phyloP scores from a whole-genome alignment of 1,139 yeast species.

The Ashbya aceris region DNA sequence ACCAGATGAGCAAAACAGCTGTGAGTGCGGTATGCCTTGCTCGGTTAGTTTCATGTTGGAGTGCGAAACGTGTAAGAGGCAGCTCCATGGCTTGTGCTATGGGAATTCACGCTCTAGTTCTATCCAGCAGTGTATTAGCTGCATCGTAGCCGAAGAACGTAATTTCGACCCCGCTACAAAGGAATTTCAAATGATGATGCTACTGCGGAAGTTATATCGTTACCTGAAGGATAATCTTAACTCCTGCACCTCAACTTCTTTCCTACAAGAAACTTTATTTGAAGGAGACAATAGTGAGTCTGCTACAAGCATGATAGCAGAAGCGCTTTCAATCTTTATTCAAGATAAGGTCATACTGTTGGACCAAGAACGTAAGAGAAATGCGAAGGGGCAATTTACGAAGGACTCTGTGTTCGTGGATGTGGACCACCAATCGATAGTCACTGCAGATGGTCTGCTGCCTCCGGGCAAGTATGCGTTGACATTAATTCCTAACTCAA shows the following conservation, averaged over 20 bases:
- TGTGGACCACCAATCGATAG: constrained; percentile 18
- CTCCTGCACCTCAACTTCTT: constrained; percentile 16
- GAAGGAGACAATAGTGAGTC: constrained; percentile 11
- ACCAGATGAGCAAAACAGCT: constrained; percentile 8
- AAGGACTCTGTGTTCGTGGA: constrained; percentile 12
- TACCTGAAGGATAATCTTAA: constrained; percentile 15
- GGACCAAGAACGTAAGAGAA: constrained; percentile 10
- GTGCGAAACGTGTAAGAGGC: constrained; percentile 25
- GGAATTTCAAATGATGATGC: constrained; percentile 21
- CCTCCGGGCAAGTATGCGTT: constrained; percentile 10
- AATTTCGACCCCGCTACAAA: constrained; percentile 13
- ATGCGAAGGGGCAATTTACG: constrained; percentile 8
- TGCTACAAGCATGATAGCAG: constrained; percentile 12
- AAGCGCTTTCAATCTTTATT: constrained; percentile 20
- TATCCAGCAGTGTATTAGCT: constrained; percentile 22
- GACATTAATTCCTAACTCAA: constrained; percentile 14
- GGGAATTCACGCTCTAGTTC: constrained; percentile 14
- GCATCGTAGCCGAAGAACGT: constrained; percentile 18
- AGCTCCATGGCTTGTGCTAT: constrained; percentile 29
- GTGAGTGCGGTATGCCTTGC: constrained; percentile 28
- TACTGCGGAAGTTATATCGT: constrained; percentile 26
- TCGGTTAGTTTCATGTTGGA: constrained; percentile 11
- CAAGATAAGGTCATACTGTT: constrained; percentile 16
- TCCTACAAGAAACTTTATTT: constrained; percentile 13
- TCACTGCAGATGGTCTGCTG: constrained; percentile 11